Evolutionary conservation across 2,329 filamentous ascomycete genomes (phyloP), one percentile per base, ranked within the genome.

Genomic region (Colletotrichum orbiculare): DNA sequence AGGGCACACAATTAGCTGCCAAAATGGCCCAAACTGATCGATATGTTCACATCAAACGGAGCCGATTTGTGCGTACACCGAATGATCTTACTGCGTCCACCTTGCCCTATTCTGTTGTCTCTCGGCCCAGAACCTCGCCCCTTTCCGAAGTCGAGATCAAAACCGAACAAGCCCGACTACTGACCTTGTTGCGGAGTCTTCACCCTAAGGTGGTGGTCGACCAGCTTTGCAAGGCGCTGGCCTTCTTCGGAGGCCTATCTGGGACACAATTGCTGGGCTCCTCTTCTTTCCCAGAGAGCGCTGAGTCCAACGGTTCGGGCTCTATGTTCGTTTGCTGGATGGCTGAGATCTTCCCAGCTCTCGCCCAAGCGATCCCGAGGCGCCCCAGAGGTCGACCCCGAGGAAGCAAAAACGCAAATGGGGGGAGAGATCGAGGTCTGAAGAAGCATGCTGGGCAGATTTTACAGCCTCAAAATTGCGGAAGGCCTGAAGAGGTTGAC

Each of bases 181-280:
- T 90, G 49, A 85, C 83, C 6, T 76, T 89, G 11, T 74, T 90
- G 17, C 81, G 84, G 52, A 84, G 80, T 46, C 75, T 89, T 10
- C 81, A 85, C 67, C 87, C 87, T 9, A 70, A 81, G 8, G 77
- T 81, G 3, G 85, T 90, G 0, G 87, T 89, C 17, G 86, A 89
- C 65, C 87, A 88, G 70, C 77, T 90, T 39, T 89, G 86, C 71
- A 89, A 84, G 69, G 87, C 85, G 2, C 72, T 90, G 58, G 82
- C 84, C n/a, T 89, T 87, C 69, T 90, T 89, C 73, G 87, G 88
- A 8, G 86, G 87, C 34, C 81, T 86, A 49, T 85, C 86, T 42
- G 83, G 82, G 35, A 83, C 82, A 5, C 83, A 84, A 8, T 82
- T 85, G n/a, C 79, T 82, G 0, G 74, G 80, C 35, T 79, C 83